Conservation (phyloP, 208 protist genomes). For the Jaenimonas drosophilae region DNA sequence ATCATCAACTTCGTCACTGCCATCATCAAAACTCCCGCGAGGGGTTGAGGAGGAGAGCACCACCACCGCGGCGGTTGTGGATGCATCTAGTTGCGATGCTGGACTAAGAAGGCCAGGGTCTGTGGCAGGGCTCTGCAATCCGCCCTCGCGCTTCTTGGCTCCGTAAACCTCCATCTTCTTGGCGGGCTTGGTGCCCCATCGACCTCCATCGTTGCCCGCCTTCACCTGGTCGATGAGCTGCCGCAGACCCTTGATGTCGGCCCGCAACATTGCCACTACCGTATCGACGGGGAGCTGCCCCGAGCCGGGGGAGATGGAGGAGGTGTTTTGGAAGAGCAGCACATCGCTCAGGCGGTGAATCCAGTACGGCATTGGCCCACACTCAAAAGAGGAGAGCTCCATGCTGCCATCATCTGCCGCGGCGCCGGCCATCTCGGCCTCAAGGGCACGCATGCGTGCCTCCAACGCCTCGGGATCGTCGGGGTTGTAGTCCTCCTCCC, state of each 20-base stretch:
- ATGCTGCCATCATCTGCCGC: background rate
- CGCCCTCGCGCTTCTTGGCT: background rate
- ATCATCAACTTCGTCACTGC: background rate
- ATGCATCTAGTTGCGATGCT: background rate
- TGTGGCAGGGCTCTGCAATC: background rate
- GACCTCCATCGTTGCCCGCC: constrained; percentile 6
- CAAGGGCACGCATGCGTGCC: constrained; percentile 1
- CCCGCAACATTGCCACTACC: constrained; percentile 16
- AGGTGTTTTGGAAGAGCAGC: constrained; percentile 33
- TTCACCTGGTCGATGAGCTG: constrained; percentile 14
- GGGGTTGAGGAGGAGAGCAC: background rate
- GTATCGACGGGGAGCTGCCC: constrained; percentile 11
- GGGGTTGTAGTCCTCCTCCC: constrained; percentile 12
- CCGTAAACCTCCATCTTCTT: constrained; percentile 6
- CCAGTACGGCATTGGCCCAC: constrained; percentile 28
- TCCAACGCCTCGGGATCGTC: constrained; percentile 10
- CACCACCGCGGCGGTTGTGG: background rate
- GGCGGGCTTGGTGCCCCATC: constrained; percentile 3
- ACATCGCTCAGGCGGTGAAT: constrained; percentile 25
- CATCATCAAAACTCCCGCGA: background rate
- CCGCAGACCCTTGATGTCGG: constrained; percentile 16
- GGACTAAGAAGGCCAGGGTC: background rate
- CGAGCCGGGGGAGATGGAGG: constrained; percentile 4
- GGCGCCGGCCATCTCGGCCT: background rate
- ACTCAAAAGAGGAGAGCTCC: constrained; percentile 10